A percentile compares a stretch with the other conserved stretches of the same genome.
Evolutionary conservation across 164 flowering plant genomes (phyloP).

Genomic region (Stephania yunnanensis): DNA sequence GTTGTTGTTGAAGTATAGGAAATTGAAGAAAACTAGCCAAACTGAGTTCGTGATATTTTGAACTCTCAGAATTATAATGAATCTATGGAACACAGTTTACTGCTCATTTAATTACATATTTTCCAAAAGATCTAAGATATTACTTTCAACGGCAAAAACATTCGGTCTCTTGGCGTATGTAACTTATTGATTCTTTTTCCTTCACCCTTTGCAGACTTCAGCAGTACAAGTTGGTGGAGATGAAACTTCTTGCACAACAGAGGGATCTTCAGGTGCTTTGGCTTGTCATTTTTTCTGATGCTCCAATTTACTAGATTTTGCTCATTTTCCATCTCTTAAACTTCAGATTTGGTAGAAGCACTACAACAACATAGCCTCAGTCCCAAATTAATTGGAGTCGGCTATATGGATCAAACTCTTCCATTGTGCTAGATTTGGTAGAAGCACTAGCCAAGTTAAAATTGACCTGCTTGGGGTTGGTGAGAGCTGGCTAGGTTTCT

Average conservation of each 20-base stretch:
- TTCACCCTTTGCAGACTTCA: slow-evolving; percentile 49
- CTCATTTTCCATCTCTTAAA: not conserved
- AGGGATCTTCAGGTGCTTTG: slow-evolving; percentile 72
- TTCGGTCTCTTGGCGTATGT: not conserved
- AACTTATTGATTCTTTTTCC: not conserved
- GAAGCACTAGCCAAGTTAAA: not conserved
- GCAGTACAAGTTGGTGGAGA: slow-evolving; percentile 79
- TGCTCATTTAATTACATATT: not conserved
- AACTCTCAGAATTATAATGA: not conserved
- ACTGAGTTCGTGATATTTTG: not conserved
- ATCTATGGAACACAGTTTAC: not conserved
- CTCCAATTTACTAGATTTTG: not conserved
- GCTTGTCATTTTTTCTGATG: not conserved
- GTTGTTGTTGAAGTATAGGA: not conserved
- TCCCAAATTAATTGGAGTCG: too few relatives aligned
- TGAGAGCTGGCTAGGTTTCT: too few relatives aligned
- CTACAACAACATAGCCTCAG: too few relatives aligned
- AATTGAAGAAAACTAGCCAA: not conserved
- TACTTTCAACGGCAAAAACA: not conserved
- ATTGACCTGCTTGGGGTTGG: too few relatives aligned
- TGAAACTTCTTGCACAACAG: slow-evolving; percentile 89
- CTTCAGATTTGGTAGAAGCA: not conserved
- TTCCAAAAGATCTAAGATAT: not conserved
- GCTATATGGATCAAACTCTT: too few relatives aligned
- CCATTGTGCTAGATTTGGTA: too few relatives aligned